Evolutionary conservation across 345 rosid species (phyloP).

Genomic region (Clausena lansium): DNA sequence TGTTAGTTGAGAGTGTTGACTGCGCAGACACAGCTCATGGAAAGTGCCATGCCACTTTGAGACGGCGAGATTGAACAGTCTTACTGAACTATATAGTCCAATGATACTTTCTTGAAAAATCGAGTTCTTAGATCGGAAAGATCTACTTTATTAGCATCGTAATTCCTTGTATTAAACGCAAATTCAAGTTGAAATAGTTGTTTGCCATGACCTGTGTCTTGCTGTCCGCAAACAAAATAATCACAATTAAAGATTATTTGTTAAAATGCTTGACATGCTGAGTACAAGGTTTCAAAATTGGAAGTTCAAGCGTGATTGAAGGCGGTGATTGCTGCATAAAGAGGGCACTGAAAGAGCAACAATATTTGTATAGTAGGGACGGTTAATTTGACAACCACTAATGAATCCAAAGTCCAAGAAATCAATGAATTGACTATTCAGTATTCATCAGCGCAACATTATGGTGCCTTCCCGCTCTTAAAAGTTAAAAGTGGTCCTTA

Average conservation of each 20-base stretch:
- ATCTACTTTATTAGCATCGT: neutral
- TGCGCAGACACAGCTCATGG: conserved; percentile 17
- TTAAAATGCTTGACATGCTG: conserved; percentile 2
- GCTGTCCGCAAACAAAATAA: neutral
- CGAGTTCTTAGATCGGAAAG: neutral
- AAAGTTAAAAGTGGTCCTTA: neutral
- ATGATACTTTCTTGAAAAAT: neutral
- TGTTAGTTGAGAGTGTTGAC: conserved; percentile 15
- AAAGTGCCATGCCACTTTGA: neutral
- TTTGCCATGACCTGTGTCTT: neutral
- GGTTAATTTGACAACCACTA: neutral
- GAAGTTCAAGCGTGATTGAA: conserved; percentile 34
- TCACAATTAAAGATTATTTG: neutral
- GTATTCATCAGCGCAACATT: neutral
- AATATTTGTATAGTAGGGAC: conserved; percentile 12
- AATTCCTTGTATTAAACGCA: conserved; percentile 9
- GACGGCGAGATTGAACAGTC: neutral
- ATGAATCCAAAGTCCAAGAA: neutral
- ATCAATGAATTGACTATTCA: neutral
- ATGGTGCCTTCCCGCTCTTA: neutral
- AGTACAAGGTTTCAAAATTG: neutral
- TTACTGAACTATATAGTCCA: neutral
- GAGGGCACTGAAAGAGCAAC: conserved; percentile 15
- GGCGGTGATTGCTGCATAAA: conserved; percentile 40
- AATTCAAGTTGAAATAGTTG: conserved; percentile 7